Percentiles rank a stretch among this genome's conserved stretches.
These are phyloP conservation scores for Mangifera indica DNA, from an alignment of 345 rosid genomes.

Conservation along the genomic window DNA sequence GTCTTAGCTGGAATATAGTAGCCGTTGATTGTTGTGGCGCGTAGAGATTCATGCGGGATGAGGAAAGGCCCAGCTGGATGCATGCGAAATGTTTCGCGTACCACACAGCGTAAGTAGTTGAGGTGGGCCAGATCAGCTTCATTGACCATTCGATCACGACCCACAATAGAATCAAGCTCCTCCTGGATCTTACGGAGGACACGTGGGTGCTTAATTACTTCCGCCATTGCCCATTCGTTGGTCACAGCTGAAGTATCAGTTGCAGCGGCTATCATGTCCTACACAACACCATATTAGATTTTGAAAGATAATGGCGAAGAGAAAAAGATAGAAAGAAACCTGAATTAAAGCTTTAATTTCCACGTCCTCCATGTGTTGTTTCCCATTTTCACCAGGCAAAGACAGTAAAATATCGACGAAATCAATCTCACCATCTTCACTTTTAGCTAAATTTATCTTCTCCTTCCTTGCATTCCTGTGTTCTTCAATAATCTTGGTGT, in stretches of 20 bases:
- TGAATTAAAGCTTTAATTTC: slow-evolving; percentile 93
- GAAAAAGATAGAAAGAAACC: slow-evolving; percentile 26
- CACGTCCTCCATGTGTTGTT: slow-evolving; percentile 60
- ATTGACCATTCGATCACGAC: slow-evolving; percentile 58
- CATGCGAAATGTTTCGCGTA: slow-evolving; percentile 89
- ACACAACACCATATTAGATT: neutral
- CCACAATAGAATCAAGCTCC: slow-evolving; percentile 70
- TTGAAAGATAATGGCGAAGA: neutral
- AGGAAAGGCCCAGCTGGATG: slow-evolving; percentile 95
- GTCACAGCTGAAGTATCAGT: slow-evolving; percentile 96
- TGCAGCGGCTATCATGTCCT: slow-evolving; percentile 98
- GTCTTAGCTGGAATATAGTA: slow-evolving; percentile 76
- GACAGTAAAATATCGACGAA: slow-evolving; percentile 87
- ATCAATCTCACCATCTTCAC: slow-evolving; percentile 48
- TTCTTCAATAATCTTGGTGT: slow-evolving; percentile 63
- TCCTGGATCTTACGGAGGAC: slow-evolving; percentile 66
- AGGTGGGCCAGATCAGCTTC: slow-evolving; percentile 68
- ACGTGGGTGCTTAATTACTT: slow-evolving; percentile 76
- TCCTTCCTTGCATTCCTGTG: slow-evolving; percentile 41
- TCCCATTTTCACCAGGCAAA: slow-evolving; percentile 70
- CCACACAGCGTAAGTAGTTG: slow-evolving; percentile 85
- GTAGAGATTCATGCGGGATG: slow-evolving; percentile 82
- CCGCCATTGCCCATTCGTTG: slow-evolving; percentile 97
- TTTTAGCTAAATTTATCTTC: neutral
- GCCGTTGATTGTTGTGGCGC: slow-evolving; percentile 65